phyloP scores from a whole-genome alignment of 2,329 filamentous ascomycete species.

The Cladobotryum protrusum region DNA sequence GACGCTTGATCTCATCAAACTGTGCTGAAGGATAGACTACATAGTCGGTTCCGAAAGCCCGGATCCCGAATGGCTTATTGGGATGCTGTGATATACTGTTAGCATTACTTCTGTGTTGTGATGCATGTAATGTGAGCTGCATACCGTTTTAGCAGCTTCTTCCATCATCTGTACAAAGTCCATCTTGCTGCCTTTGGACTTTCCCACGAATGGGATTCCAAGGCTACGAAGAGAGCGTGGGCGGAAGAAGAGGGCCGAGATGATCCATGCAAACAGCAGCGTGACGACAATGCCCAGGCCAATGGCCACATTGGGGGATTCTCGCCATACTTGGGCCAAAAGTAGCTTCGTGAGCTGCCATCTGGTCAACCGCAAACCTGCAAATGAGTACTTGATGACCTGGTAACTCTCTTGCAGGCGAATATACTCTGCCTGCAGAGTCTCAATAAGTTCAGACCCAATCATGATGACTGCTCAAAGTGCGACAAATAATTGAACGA shows the following conservation, averaged over 20 bases:
- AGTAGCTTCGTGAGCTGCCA: not conserved
- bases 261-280: not conserved
- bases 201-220: not conserved
- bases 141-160: not conserved
- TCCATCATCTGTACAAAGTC: not conserved
- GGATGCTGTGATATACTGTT: not conserved
- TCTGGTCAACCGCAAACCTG: not conserved
- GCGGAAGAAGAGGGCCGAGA: not conserved
- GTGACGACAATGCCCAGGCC: not conserved
- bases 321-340: not conserved
- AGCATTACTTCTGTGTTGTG: too few relatives aligned
- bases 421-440: not conserved
- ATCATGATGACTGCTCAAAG: not conserved
- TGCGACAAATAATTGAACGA: too few relatives aligned
- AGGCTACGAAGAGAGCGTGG: not conserved
- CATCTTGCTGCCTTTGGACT: not conserved
- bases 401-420: not conserved
- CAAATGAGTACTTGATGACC: not conserved
- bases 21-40: not conserved
- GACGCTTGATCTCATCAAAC: conserved; percentile 4
- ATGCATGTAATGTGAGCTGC: not conserved
- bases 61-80: not conserved
- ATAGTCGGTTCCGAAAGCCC: not conserved
- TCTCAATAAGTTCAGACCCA: not conserved
- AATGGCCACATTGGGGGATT: not conserved